Conservation (phyloP, 129 eudicot species). For the Silybum marianum region DNA sequence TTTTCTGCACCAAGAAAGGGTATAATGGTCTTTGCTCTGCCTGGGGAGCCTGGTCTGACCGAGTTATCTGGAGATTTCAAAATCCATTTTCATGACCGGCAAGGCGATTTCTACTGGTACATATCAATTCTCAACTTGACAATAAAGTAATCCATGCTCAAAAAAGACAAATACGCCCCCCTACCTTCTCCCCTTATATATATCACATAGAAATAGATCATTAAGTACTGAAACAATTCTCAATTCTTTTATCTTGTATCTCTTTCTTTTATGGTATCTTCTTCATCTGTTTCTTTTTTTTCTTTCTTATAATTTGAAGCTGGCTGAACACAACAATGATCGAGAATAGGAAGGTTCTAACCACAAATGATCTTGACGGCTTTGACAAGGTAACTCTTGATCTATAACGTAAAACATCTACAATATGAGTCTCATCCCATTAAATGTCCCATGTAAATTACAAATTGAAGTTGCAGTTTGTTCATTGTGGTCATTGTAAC, state of each 20-base stretch:
- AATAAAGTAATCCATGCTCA: neutral
- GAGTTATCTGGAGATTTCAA: constrained; percentile 91
- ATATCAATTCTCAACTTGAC: neutral
- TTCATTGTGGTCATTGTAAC: neutral
- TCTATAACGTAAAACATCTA: neutral
- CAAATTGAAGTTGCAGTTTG: neutral
- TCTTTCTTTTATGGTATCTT: neutral
- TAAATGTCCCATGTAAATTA: neutral
- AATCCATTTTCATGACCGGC: constrained; percentile 86
- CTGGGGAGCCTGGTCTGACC: constrained; percentile 94
- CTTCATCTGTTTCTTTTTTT: neutral
- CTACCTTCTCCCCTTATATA: neutral
- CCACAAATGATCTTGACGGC: constrained; percentile 88
- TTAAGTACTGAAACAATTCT: neutral
- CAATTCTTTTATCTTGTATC: neutral
- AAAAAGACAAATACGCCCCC: neutral
- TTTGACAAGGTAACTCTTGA: constrained; percentile 76
- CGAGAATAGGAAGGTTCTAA: constrained; percentile 76
- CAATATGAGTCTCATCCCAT: neutral
- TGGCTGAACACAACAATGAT: constrained; percentile 96
- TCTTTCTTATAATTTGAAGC: constrained; percentile 36
- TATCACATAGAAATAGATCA: neutral
- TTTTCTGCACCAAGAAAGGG: constrained; percentile 95
- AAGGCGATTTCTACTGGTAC: constrained; percentile 97
- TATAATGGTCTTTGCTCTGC: constrained; percentile 93